Base-by-base conservation (phyloP, 1,284 basidiomycete genomes). In the Ganoderma lucidum region DNA sequence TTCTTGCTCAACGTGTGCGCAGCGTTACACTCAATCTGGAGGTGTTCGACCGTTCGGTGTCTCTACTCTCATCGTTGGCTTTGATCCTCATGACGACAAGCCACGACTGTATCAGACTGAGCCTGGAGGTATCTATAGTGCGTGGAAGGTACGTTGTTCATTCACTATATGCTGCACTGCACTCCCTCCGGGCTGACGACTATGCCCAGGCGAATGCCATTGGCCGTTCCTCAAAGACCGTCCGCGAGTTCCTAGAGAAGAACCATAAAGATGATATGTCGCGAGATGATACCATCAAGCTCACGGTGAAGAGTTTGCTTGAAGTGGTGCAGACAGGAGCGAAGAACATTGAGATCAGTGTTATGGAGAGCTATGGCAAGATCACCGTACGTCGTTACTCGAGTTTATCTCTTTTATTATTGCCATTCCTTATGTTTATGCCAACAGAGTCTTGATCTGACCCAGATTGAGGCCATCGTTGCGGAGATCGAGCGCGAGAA, bases 311-410 rank as follows among this genome's bases (percentile, higher is more conserved):
- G 86, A 96, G 94, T 79, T 83, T 99, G 77, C 86, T 99, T 35
- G 98, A 99, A 80, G 97, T 99, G 37, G 98, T 99, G 2, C 98
- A 99, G 83, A 99, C 98, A 1, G 98, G 98, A 32, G 98, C 98
- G 3, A 99, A 99, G 87, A 99, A 99, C 81, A 98, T 99, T 74
- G 96, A 99, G 80, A 95, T 99, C 75, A 96, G 93, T 74, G 94
- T 98, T 62, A 97, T 98, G 95, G 96, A 97, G 80, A 90, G 91
- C 70, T 97, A 95, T 79, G 94, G 94, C 70, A 93, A 96, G 80
- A 89, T 97, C 66, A 94, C 94, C 65, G 96, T 97, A 76, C 77
- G 93, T 84, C 35, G 30, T 19, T 51, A 17, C 60, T 6, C 48
- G 15, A 58, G 62, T 8, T 45, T 8, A 8, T 37, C 8, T 56